Percentiles rank a stretch among this genome's conserved stretches.
Conservation (phyloP, 2,329 filamentous ascomycete genomes). For the Sclerotinia spermophila region DNA sequence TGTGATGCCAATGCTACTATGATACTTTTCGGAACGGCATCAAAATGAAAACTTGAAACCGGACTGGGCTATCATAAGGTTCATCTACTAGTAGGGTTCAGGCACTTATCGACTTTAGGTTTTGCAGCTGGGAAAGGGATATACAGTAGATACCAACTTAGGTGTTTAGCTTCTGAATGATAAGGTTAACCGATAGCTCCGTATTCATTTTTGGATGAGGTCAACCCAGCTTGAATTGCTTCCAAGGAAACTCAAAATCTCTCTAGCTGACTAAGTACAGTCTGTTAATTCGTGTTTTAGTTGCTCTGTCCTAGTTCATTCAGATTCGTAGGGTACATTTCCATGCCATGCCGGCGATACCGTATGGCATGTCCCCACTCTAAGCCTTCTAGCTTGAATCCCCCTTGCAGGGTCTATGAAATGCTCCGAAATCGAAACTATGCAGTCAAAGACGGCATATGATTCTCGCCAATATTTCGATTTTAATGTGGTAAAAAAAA, state of each 20-base stretch:
- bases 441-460: not conserved
- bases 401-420: not conserved
- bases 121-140: not conserved
- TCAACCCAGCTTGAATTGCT: not conserved
- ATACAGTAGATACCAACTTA: not conserved
- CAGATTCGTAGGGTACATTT: not conserved
- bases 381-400: constrained; percentile 6
- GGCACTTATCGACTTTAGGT: not conserved
- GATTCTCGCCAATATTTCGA: not conserved
- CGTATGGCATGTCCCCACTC: not conserved
- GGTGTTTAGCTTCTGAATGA: not conserved
- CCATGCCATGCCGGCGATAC: not conserved
- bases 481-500: not conserved
- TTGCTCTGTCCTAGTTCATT: not conserved
- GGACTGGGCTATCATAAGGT: not conserved
- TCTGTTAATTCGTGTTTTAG: not conserved
- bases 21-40: not conserved
- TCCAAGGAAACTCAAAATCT: constrained; percentile 3
- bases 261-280: not conserved
- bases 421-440: not conserved
- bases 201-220: not conserved
- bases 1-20: not conserved
- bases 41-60: not conserved
- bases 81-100: not conserved
- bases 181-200: constrained; percentile 6